A percentile compares a stretch with the other conserved stretches of the same genome.
phyloP scores from a whole-genome alignment of 2,329 filamentous ascomycete species.

The Penicillium sp. region DNA sequence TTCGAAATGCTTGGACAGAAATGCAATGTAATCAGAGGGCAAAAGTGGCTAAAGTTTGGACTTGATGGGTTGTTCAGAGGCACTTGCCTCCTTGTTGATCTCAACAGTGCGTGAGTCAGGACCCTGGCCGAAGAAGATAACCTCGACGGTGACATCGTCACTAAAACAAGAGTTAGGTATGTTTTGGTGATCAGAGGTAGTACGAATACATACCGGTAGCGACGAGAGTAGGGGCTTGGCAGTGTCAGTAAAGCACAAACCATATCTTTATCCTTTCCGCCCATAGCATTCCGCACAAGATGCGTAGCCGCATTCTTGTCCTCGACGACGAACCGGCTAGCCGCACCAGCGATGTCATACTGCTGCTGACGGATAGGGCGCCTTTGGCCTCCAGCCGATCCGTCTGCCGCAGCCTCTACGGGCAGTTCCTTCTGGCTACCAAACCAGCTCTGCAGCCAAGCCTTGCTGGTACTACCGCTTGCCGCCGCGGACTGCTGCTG shows the following conservation, averaged over 20 bases:
- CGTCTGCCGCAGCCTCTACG: conserved; percentile 65
- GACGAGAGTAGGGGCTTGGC: conserved; percentile 83
- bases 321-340: conserved; percentile 85
- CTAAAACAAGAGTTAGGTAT: conserved; percentile 51
- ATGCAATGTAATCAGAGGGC: not conserved
- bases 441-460: conserved; percentile 75
- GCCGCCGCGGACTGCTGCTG: conserved; percentile 54
- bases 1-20: not conserved
- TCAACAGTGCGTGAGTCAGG: conserved; percentile 74
- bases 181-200: not conserved
- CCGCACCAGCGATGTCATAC: conserved; percentile 73
- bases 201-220: conserved; percentile 73
- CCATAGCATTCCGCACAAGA: conserved; percentile 89
- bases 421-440: conserved; percentile 63
- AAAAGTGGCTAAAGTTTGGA: conserved; percentile 47
- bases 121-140: conserved; percentile 94
- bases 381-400: conserved; percentile 65
- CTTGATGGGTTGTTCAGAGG: conserved; percentile 51
- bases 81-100: conserved; percentile 84
- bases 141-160: conserved; percentile 94
- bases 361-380: conserved; percentile 86
- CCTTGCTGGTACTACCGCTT: conserved; percentile 46
- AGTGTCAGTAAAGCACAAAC: conserved; percentile 88
- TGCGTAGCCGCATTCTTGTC: conserved; percentile 97
- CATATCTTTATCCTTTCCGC: conserved; percentile 91